Evolutionary conservation across 371 early-diverging fungal species (phyloP).

Genomic region (Actinomucor elegans): DNA sequence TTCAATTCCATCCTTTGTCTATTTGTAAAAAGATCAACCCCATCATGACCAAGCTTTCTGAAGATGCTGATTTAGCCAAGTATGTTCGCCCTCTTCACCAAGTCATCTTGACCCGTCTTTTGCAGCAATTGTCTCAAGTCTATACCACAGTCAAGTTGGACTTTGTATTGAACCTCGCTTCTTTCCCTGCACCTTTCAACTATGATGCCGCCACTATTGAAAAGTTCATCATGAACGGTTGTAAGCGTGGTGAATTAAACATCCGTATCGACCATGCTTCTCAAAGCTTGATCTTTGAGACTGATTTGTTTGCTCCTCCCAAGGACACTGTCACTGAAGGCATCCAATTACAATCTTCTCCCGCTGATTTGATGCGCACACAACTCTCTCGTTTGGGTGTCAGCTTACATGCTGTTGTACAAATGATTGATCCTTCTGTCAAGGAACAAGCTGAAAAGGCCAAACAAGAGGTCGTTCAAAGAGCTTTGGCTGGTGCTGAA

Average conservation of each 20-base stretch:
- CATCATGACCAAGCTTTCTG: conserved; percentile 71
- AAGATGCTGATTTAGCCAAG: conserved; percentile 74
- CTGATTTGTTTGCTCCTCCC: conserved; percentile 76
- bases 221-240: conserved; percentile 96
- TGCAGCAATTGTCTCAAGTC: conserved; percentile 96
- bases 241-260: conserved; percentile 92
- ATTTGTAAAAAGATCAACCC: conserved; percentile 95
- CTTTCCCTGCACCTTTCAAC: conserved; percentile 85
- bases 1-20: conserved; percentile 96
- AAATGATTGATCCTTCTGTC: conserved; percentile 81
- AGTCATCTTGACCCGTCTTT: conserved; percentile 91
- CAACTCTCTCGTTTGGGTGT: conserved; percentile 78
- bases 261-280: conserved; percentile 94
- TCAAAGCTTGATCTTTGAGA: conserved; percentile 89
- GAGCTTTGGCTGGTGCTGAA: conserved; percentile 68
- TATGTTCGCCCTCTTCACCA: conserved; percentile 93
- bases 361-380: conserved; percentile 85
- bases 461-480: conserved; percentile 62
- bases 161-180: conserved; percentile 83
- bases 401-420: conserved; percentile 81
- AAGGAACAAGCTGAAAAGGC: conserved; percentile 64
- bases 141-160: conserved; percentile 96
- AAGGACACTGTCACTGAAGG: conserved; percentile 76
- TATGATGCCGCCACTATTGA: conserved; percentile 89
- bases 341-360: conserved; percentile 84